A percentile compares a stretch with the other conserved stretches of the same genome.
Conservation (phyloP, 169 alveolate species). For the Cyclospora cayetanensis region DNA sequence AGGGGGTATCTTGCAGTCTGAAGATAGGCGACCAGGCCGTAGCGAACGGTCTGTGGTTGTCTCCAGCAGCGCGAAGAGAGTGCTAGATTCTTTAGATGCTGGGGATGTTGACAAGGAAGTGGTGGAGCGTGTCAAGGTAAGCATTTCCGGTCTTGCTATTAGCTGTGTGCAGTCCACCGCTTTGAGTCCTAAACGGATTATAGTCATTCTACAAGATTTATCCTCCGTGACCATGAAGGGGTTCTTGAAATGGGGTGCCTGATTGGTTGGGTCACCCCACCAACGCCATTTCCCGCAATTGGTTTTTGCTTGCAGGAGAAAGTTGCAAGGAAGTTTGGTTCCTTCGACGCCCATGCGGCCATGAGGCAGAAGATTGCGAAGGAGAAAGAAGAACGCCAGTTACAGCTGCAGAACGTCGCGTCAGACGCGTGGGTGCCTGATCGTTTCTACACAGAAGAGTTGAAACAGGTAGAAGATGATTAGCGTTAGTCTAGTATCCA, state of each 20-base stretch:
- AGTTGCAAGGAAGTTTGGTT: conserved; percentile 45
- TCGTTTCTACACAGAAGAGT: conserved; percentile 36
- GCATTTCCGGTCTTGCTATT: not conserved
- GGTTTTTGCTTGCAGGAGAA: conserved; percentile 8
- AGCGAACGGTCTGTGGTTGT: not conserved
- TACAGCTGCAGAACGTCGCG: conserved; percentile 17
- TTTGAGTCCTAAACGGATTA: not conserved
- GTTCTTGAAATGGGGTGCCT: no score
- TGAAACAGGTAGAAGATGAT: conserved; percentile 3
- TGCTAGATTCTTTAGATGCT: conserved; percentile 18
- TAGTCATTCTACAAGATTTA: no score
- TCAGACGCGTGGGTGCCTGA: conserved; percentile 63
- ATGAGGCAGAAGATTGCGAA: conserved; percentile 9
- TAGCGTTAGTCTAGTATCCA: no score
- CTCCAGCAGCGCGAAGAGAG: conserved; percentile 44
- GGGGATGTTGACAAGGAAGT: conserved; percentile 49
- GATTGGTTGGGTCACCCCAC: no score
- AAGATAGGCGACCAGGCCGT: not conserved
- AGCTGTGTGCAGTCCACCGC: not conserved
- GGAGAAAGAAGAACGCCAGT: conserved; percentile 18
- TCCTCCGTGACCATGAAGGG: no score
- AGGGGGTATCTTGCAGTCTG: conserved; percentile 38
- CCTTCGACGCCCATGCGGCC: conserved; percentile 52
- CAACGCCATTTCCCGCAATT: not conserved
- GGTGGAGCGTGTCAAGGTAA: conserved; percentile 52